Evolutionary conservation across 805 yeast species (phyloP), one percentile per base, ranked within the genome.

Genomic region (Barnettozyma populi): DNA sequence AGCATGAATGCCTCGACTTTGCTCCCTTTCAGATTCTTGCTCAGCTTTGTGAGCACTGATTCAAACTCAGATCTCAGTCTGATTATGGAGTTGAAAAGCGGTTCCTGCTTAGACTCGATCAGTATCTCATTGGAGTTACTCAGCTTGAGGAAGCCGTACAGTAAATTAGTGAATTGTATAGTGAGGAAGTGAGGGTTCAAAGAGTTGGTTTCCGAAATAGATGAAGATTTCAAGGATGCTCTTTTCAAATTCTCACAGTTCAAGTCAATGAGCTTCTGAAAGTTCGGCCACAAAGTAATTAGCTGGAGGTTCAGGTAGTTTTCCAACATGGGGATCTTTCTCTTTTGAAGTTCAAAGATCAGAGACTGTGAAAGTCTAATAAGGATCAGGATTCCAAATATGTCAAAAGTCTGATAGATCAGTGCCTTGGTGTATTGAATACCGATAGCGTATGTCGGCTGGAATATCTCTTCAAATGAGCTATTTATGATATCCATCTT

Each of bases 1-100:
- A 80, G 85, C 45, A 90, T 69, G 59, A 90, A 88, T 40, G 76
- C 65, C 60, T 89, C 97, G 10, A 75, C 64, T 51, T 78, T 74
- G 24, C 16, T 19, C 14, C 38, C 35, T 18, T 76, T 80, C 5
- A 74, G 61, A 48, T 76, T 73, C 48, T 77, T 81, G 7, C 76
- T 64, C 45, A 89, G 64, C 57, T 84, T 88, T 2, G 94, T 86
- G 62, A 90, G 66, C 1, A 81, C 74, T 20, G 79, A 79, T 61
- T 94, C 98, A 61, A 81, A 90, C 52, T 87, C 96, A 57, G 80
- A 82, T 47, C 92, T 71, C 34, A 92, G 65, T 47, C 96, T 73
- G 5, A 71, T 72, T 7, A 92, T 73, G 2, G 90, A 81, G 52
- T 76, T 80, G 37, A 78, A 78, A 7, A 92, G 69, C 1, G 97